Base-by-base conservation (phyloP, 371 early-diverging fungal species). In the Mucor velutinosus region DNA sequence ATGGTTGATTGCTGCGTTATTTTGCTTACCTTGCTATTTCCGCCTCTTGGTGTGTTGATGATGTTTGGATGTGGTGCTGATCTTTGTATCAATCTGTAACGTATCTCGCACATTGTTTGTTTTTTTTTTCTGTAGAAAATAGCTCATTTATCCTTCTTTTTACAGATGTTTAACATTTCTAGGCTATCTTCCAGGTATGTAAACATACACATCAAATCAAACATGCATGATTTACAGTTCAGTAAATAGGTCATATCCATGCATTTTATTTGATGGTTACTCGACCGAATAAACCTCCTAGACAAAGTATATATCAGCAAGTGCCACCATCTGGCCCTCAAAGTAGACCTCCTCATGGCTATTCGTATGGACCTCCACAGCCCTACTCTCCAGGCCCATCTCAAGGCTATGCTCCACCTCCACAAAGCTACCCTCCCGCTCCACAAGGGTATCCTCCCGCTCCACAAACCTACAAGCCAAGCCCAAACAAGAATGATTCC, bases 21-120 rank as follows among this genome's bases (percentile, higher is more conserved):
- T 39, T 30, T 75, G 4, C 43, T 75, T 7, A 72, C 66, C 19
- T 49, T 72, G 17, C 12, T 75, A 49, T 66, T 66, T 10, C 75
- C 75, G 27, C 75, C 75, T 43, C 43, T 69, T 21, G 75, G 75
- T 51, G 72, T 75, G 11, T 72, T 66, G 39, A 4, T 75, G 11
- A 64, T 75, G 64, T 56, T 33, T 27, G 75, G 75, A 21, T 72
- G 72, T 66, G 69, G 72, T 45, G 66, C 69, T 30, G 69, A 75
- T 29, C 57, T 75, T 32, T 72, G 65, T 63, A 72, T 71, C 41
- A 75, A 75, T 61, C 23, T 71, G 74, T 74, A 67, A 67, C 66
- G 60, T 69, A 8, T 45, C 1, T 19, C 17, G 17, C 41, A 41
- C 43, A n/a, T 15, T 39, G 21, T 21, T 35, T 55, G 17, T 69